Conservation (phyloP, 208 protist species). For the Acanthamoeba polyphaga region DNA sequence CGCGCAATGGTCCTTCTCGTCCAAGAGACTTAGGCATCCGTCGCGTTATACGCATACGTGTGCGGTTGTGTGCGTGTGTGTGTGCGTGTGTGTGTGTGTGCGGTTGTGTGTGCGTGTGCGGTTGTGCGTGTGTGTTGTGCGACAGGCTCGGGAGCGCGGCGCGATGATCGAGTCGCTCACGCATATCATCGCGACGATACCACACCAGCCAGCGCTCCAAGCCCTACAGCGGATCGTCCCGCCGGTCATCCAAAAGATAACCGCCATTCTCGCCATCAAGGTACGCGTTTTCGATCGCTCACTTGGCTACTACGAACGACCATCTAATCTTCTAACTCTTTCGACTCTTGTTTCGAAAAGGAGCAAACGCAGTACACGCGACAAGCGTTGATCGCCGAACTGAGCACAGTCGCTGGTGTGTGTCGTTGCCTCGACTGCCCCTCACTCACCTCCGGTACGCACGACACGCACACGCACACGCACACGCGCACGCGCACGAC, state of each 20-base stretch:
- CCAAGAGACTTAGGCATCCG: too few species aligned
- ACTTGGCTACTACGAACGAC: not conserved
- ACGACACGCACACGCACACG: too few species aligned
- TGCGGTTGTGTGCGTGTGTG: not conserved
- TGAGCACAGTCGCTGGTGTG: conserved; percentile 5
- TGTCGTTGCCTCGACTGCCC: not conserved
- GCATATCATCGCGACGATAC: conserved; percentile 1
- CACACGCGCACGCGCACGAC: not conserved
- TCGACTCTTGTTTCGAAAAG: not conserved
- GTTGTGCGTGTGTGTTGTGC: too few species aligned
- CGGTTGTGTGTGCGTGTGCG: not conserved
- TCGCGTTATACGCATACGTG: too few species aligned
- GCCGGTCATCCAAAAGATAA: not conserved
- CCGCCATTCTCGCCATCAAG: not conserved
- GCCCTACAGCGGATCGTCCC: conserved; percentile 9
- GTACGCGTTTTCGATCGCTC: not conserved
- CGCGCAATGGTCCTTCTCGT: not conserved
- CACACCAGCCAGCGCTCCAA: not conserved
- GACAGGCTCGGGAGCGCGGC: not conserved
- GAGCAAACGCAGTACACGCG: not conserved
- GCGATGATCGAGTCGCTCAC: conserved; percentile 24
- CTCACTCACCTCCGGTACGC: not conserved
- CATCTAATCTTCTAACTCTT: not conserved
- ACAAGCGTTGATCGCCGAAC: not conserved
- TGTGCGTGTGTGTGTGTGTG: not conserved